Percentiles rank a stretch among this genome's conserved stretches.
Evolutionary conservation across 169 alveolate genomes (phyloP).

Genomic region (Cryptosporidium sp.): DNA sequence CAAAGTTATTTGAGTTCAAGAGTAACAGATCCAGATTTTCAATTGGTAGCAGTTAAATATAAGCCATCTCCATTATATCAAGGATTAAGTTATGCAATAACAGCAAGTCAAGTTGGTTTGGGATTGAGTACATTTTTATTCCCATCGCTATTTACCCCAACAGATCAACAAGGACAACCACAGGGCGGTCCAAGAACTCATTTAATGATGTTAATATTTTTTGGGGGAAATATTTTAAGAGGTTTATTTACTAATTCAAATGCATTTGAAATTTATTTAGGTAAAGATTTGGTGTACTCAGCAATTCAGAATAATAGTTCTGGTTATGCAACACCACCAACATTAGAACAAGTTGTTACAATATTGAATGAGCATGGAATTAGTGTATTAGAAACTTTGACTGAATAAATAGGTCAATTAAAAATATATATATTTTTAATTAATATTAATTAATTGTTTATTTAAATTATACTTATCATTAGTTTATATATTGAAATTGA

Average conservation of each 20-base stretch:
- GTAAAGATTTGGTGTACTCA: conserved; percentile 48
- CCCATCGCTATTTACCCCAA: conserved; percentile 41
- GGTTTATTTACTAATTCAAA: conserved; percentile 65
- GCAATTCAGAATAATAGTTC: conserved; percentile 59
- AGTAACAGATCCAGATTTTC: conserved; percentile 70
- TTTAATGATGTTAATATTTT: conserved; percentile 51
- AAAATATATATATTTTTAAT: no score
- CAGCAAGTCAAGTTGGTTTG: conserved; percentile 53
- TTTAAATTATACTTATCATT: no score
- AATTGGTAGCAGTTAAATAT: conserved; percentile 42
- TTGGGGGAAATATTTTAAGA: conserved; percentile 52
- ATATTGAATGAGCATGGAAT: conserved; percentile 79
- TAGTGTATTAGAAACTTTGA: conserved; percentile 78
- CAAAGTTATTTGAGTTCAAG: conserved; percentile 64
- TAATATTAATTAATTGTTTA: no score
- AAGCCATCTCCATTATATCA: conserved; percentile 47
- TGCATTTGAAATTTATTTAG: conserved; percentile 66
- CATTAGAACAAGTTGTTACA: conserved; percentile 71
- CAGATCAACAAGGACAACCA: conserved; percentile 45
- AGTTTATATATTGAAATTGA: no score
- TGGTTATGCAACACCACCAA: conserved; percentile 64
- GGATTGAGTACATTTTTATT: conserved; percentile 65
- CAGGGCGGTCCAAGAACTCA: conserved; percentile 68
- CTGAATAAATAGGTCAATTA: conserved; percentile 35
- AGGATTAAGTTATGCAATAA: conserved; percentile 50